A percentile compares a stretch with the other conserved stretches of the same genome.
Evolutionary conservation across 768 basidiomycete genomes (phyloP).

Genomic region (Boletus edulis): DNA sequence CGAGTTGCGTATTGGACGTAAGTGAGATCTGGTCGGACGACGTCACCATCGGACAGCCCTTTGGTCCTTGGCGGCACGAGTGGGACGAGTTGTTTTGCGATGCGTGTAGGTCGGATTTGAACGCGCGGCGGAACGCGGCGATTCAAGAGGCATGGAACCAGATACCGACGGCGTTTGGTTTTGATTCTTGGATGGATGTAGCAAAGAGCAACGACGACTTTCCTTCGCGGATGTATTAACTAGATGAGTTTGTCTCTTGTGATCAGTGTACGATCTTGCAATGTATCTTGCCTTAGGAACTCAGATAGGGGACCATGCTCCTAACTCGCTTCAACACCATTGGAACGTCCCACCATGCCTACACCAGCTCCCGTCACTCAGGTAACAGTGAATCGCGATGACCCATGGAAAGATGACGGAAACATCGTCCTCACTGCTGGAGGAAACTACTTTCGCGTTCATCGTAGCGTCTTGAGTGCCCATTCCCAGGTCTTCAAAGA

Average conservation of each 20-base stretch:
- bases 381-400: background rate
- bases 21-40: constrained; percentile 10
- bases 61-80: constrained; percentile 12
- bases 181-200: constrained; percentile 12
- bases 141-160: constrained; percentile 14
- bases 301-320: too few species aligned
- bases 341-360: background rate
- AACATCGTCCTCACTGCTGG: constrained; percentile 25
- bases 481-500: constrained; percentile 30
- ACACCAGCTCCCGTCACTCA: background rate
- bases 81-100: constrained; percentile 15
- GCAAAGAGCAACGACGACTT: background rate
- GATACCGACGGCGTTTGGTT: constrained; percentile 5
- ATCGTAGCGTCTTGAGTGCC: constrained; percentile 25
- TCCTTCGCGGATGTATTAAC: background rate
- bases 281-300: too few species aligned
- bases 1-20: background rate
- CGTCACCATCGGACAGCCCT: background rate
- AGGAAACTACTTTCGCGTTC: constrained; percentile 29
- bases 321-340: background rate
- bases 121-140: background rate
- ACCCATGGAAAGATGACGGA: constrained; percentile 22
- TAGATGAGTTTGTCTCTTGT: background rate
- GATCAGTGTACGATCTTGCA: background rate
- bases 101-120: constrained; percentile 3